A percentile compares a stretch with the other conserved stretches of the same genome.
Conservation (phyloP, 192 early-diverging fungal species). For the Coemansia sp. region DNA sequence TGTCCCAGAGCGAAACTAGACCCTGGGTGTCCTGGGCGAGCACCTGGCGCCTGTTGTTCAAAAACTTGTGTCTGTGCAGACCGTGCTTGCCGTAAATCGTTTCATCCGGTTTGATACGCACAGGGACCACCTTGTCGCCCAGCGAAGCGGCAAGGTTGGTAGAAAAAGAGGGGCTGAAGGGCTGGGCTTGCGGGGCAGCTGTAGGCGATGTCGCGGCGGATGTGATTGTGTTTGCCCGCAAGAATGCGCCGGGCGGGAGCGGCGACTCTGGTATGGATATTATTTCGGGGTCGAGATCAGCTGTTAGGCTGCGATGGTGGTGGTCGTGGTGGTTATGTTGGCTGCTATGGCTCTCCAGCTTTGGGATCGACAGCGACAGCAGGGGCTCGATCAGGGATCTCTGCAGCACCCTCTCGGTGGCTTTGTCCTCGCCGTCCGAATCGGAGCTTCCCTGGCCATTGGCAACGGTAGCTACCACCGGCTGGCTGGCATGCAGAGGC, state of each 20-base stretch:
- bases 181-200: background rate
- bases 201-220: background rate
- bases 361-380: background rate
- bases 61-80: conserved; percentile 62
- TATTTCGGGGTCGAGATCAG: conserved; percentile 4
- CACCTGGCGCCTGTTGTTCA: conserved; percentile 85
- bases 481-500: background rate
- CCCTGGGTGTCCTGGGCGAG: conserved; percentile 81
- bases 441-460: background rate
- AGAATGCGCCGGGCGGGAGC: conserved; percentile 41
- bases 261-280: conserved; percentile 32
- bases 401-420: background rate
- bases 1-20: conserved; percentile 87
- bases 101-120: conserved; percentile 39
- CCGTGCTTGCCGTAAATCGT: conserved; percentile 63
- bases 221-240: conserved; percentile 6
- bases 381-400: conserved; percentile 1
- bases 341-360: background rate
- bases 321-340: background rate
- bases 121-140: conserved; percentile 18
- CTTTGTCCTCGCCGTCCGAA: conserved; percentile 4
- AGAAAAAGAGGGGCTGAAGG: background rate
- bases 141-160: background rate
- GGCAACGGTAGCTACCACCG: background rate
- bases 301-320: background rate